Conservation (phyloP, 352 stramenopile species). For the Lagenidium giganteum region DNA sequence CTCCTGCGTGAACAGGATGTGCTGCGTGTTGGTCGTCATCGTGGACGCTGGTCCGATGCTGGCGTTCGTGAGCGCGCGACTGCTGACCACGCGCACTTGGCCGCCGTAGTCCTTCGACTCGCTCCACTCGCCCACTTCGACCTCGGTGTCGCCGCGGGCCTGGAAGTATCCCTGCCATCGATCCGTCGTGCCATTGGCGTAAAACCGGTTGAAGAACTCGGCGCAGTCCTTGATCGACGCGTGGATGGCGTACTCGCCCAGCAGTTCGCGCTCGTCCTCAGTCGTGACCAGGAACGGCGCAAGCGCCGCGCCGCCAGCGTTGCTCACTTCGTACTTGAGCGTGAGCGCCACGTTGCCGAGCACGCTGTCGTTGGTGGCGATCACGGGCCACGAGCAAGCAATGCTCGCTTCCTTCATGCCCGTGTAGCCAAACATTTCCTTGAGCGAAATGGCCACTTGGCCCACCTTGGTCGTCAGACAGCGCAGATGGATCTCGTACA, state of each 20-base stretch:
- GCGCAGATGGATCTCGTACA: conserved; percentile 81
- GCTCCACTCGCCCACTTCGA: conserved; percentile 63
- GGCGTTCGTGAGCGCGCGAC: conserved; percentile 74
- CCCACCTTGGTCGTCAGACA: conserved; percentile 84
- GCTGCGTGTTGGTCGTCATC: conserved; percentile 78
- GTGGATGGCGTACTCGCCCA: conserved; percentile 69
- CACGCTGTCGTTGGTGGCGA: conserved; percentile 54
- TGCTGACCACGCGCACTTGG: conserved; percentile 57
- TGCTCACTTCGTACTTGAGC: conserved; percentile 61
- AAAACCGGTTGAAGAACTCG: conserved; percentile 70
- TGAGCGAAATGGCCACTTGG: conserved; percentile 64
- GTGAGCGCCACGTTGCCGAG: conserved; percentile 67
- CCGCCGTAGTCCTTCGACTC: conserved; percentile 64
- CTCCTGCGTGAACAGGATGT: conserved; percentile 40
- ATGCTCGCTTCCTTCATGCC: conserved; percentile 61
- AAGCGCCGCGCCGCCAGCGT: conserved; percentile 28
- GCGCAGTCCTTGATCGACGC: conserved; percentile 34
- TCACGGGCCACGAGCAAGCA: conserved; percentile 64
- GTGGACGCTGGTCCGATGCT: conserved; percentile 77
- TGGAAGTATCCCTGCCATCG: conserved; percentile 62
- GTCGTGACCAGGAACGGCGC: conserved; percentile 71
- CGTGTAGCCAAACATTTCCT: conserved; percentile 66
- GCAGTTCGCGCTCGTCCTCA: conserved; percentile 50
- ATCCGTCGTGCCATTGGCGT: conserved; percentile 37
- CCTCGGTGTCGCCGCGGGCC: conserved; percentile 66